A percentile compares a stretch with the other conserved stretches of the same genome.
These are phyloP conservation scores for Metschnikowia continentalis DNA, from an alignment of 805 yeast species.

Conservation along the genomic window DNA sequence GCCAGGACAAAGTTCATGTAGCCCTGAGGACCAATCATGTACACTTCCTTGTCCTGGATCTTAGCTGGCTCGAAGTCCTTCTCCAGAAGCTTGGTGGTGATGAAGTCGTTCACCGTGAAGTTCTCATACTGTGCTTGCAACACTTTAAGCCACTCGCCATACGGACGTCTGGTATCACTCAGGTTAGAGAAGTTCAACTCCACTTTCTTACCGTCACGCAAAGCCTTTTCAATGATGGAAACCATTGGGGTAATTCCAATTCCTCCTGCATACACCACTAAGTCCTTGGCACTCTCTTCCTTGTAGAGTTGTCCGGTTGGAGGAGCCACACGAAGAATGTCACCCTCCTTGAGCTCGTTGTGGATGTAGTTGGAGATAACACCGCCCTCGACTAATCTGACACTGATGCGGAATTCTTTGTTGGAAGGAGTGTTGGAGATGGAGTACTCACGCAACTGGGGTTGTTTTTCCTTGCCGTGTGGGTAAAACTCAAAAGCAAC, in stretches of 20 bases:
- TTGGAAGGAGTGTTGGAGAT: conserved; percentile 37
- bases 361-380: conserved; percentile 49
- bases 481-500: conserved; percentile 35
- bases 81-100: conserved; percentile 14
- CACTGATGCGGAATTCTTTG: conserved; percentile 55
- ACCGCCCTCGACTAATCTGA: conserved; percentile 45
- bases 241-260: conserved; percentile 66
- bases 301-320: conserved; percentile 55
- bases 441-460: conserved; percentile 53
- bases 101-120: conserved; percentile 21
- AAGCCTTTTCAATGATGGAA: conserved; percentile 44
- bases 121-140: conserved; percentile 11
- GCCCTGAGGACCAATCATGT: conserved; percentile 32
- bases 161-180: conserved; percentile 20
- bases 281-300: conserved; percentile 27
- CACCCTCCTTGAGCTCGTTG: conserved; percentile 44
- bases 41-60: conserved; percentile 20
- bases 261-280: conserved; percentile 53
- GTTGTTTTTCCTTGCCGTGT: conserved; percentile 36
- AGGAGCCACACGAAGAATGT: conserved; percentile 46
- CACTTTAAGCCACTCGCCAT: conserved; percentile 18
- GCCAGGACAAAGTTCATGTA: conserved; percentile 28
- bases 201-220: conserved; percentile 28
- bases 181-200: conserved; percentile 32
- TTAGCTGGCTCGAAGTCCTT: conserved; percentile 22